Percentiles rank a stretch among this genome's conserved stretches.
These are phyloP conservation scores for Chloris gayana DNA, from an alignment of 176 grass and related monocot genomes.

Conservation along the genomic window DNA sequence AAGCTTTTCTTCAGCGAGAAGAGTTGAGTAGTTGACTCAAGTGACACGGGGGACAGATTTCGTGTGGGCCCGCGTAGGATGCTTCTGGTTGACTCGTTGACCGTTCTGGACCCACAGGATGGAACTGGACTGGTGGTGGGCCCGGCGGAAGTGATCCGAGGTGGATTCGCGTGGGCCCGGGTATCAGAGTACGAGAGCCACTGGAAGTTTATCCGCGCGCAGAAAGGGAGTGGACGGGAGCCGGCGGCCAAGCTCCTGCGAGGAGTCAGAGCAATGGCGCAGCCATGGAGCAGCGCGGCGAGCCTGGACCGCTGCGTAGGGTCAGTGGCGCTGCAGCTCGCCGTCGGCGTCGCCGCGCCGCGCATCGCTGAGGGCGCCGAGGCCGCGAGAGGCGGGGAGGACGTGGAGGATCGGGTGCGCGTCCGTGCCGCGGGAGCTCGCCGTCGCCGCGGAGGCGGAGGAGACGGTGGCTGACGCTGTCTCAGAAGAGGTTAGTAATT, in stretches of 20 bases:
- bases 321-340: neutral
- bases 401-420: neutral
- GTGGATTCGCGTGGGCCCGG: constrained; percentile 2
- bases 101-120: neutral
- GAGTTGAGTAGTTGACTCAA: neutral
- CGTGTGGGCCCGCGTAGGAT: neutral
- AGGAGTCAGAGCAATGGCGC: constrained; percentile 35
- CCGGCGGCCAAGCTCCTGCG: constrained; percentile 19
- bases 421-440: constrained; percentile 31
- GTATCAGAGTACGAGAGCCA: neutral
- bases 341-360: neutral
- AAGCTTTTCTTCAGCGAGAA: neutral
- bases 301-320: constrained; percentile 13
- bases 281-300: constrained; percentile 32
- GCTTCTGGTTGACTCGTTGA: neutral
- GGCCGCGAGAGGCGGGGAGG: neutral
- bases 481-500: constrained; percentile 44
- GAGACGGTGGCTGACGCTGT: neutral
- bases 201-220: constrained; percentile 38
- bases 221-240: constrained; percentile 11
- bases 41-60: neutral
- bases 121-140: neutral
- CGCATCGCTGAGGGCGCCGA: neutral
- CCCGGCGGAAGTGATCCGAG: neutral
- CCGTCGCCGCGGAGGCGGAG: neutral